Base-by-base conservation (phyloP, 306 rosid genomes). In the Dryas octopetala region DNA sequence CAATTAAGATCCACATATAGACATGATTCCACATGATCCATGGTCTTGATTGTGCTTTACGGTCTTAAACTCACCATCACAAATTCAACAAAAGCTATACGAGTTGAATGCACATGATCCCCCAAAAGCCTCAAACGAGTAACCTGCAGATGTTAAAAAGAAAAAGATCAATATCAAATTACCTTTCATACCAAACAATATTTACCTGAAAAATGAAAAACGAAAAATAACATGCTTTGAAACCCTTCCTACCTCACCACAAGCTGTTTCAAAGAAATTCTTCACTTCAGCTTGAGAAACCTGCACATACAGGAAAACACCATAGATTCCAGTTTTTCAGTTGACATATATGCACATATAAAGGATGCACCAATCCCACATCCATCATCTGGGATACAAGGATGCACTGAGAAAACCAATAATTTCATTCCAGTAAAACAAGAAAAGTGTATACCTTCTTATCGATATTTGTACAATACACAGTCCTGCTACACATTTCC, bases 81-180 rank as follows among this genome's bases (percentile, higher is more conserved):
- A 81, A 95, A 95, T 77, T 95, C 99, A 68, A 95, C 99, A 81
- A 95, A 95, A 81, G 97, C 99, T 85, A 95, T 92, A 80, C 99
- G 97, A 52, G 99, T 95, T 63, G 96, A 89, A 80, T 95, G 99
- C 88, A 87, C 89, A 76, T 90, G 95, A 84, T 95, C 99, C 62
- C 99, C 99, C 86, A 95, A 86, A 83, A 95, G 88, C 96, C 99
- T 95, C 91, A 95, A 73, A 80, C 99, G 97, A 1, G 88, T 89
- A 80, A 95, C 97, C 99, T 95, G 70, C 49, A 68, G 75, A 65
- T 47, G 19, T 57, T 14, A 50, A 64, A 26, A 46, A 83, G 50
- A 54, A 45, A 10, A 28, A 51, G 16, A 74, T 73, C 63, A 70
- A 54, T 0, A 13, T 50, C 41, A 67, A 51, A 55, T 50, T 11